phyloP scores from a whole-genome alignment of 305 asterid species.

The Galium porrigens region DNA sequence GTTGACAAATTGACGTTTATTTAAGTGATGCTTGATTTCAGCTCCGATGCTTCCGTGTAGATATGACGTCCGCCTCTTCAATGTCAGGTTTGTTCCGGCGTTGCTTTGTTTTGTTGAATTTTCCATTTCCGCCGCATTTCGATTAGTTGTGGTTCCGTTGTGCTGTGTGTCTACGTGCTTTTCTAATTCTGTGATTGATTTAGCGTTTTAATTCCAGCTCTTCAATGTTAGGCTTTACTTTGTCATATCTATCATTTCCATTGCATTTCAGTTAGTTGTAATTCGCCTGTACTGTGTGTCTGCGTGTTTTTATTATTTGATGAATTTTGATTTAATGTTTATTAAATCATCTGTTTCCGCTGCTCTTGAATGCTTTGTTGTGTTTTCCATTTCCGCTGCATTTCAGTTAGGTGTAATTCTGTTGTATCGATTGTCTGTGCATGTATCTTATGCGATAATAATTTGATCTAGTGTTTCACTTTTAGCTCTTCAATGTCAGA shows the following conservation, averaged over 20 bases:
- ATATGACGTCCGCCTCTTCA: slow-evolving; percentile 60
- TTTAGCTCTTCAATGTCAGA: neutral
- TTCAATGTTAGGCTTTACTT: neutral
- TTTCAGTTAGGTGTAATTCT: neutral
- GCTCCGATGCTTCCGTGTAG: slow-evolving; percentile 54
- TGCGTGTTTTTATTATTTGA: neutral
- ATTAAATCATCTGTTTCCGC: neutral
- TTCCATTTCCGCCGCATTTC: slow-evolving; percentile 3
- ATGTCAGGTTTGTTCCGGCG: slow-evolving; percentile 34
- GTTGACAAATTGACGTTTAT: neutral
- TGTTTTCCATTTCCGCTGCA: slow-evolving; percentile 1
- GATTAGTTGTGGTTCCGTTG: neutral
- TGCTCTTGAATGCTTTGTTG: neutral
- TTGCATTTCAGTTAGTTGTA: neutral
- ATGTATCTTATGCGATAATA: neutral
- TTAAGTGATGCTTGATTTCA: slow-evolving; percentile 25
- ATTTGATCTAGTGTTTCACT: neutral
- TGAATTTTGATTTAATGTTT: neutral
- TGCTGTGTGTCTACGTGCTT: neutral
- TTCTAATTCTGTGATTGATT: neutral
- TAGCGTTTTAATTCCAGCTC: neutral
- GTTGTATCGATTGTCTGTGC: neutral
- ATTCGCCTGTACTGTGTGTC: neutral
- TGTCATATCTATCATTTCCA: neutral
- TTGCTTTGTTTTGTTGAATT: neutral